Conservation (phyloP, 2,329 filamentous ascomycete genomes). For the Alternaria sp. region DNA sequence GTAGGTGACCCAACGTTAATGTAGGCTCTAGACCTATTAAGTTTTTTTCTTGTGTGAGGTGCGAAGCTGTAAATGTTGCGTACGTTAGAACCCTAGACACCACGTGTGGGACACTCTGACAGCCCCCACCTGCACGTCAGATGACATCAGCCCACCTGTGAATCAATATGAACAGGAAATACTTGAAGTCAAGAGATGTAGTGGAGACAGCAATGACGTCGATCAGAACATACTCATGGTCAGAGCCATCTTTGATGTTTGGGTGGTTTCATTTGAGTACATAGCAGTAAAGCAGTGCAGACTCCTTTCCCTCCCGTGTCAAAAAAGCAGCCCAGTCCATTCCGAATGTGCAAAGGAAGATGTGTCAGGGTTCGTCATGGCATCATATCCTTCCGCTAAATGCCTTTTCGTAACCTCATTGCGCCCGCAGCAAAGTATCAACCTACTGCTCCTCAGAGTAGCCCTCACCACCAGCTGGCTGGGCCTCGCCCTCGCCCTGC, state of each 20-base stretch:
- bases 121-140: background rate
- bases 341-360: constrained; percentile 42
- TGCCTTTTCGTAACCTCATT: constrained; percentile 40
- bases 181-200: background rate
- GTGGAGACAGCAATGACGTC: background rate
- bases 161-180: background rate
- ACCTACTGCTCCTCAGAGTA: constrained; percentile 44
- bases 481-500: constrained; percentile 61
- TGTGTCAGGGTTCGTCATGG: constrained; percentile 31
- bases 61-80: constrained; percentile 8
- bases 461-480: constrained; percentile 38
- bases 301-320: constrained; percentile 36
- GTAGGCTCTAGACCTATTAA: no score
- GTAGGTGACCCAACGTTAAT: no score
- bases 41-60: background rate
- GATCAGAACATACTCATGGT: constrained; percentile 17
- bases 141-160: no score
- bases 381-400: constrained; percentile 35
- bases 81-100: background rate
- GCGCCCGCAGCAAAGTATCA: constrained; percentile 30
- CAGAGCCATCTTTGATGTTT: constrained; percentile 38
- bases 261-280: constrained; percentile 42
- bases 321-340: constrained; percentile 38
- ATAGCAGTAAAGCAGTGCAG: constrained; percentile 36
- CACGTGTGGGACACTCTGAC: background rate